Conservation (phyloP, 495 filamentous ascomycete genomes). For the Lasiosphaeria miniovina region DNA sequence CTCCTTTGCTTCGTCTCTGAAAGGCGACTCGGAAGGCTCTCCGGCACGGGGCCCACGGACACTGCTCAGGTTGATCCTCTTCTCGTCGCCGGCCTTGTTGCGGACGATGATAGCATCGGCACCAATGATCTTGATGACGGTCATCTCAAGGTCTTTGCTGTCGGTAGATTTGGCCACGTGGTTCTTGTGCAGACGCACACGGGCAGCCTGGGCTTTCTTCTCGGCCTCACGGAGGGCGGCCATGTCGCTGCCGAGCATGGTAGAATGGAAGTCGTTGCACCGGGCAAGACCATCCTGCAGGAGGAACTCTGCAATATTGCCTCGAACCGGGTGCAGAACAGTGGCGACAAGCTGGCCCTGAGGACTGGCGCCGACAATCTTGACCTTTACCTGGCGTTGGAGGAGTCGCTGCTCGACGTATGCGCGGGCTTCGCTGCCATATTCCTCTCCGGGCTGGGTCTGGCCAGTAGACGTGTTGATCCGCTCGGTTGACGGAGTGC, state of each 20-base stretch:
- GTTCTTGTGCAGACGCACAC: slow-evolving; percentile 72
- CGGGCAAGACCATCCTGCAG: slow-evolving; percentile 84
- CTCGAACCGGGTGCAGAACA: slow-evolving; percentile 73
- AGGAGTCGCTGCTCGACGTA: slow-evolving; percentile 83
- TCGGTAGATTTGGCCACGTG: slow-evolving; percentile 62
- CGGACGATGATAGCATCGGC: slow-evolving; percentile 86
- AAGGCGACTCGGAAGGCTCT: slow-evolving; percentile 66
- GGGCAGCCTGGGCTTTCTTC: slow-evolving; percentile 71
- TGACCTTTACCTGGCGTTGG: slow-evolving; percentile 78
- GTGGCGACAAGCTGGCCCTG: slow-evolving; percentile 79
- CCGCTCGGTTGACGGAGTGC: slow-evolving; percentile 80
- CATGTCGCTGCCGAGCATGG: slow-evolving; percentile 84
- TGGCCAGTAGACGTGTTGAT: slow-evolving; percentile 70
- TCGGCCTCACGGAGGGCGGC: slow-evolving; percentile 79
- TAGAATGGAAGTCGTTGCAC: slow-evolving; percentile 92
- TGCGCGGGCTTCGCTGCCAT: slow-evolving; percentile 77
- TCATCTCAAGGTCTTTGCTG: slow-evolving; percentile 65
- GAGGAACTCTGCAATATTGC: slow-evolving; percentile 85
- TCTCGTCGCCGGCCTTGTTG: slow-evolving; percentile 78
- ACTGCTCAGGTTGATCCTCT: slow-evolving; percentile 87
- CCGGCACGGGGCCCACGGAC: slow-evolving; percentile 77
- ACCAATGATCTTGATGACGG: slow-evolving; percentile 78
- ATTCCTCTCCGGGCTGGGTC: slow-evolving; percentile 79
- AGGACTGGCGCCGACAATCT: slow-evolving; percentile 79
- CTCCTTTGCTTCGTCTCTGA: slow-evolving; percentile 90